A percentile compares a stretch with the other conserved stretches of the same genome.
Conservation (phyloP, 129 eudicot genomes). For the Chrysanthemum makinoi region DNA sequence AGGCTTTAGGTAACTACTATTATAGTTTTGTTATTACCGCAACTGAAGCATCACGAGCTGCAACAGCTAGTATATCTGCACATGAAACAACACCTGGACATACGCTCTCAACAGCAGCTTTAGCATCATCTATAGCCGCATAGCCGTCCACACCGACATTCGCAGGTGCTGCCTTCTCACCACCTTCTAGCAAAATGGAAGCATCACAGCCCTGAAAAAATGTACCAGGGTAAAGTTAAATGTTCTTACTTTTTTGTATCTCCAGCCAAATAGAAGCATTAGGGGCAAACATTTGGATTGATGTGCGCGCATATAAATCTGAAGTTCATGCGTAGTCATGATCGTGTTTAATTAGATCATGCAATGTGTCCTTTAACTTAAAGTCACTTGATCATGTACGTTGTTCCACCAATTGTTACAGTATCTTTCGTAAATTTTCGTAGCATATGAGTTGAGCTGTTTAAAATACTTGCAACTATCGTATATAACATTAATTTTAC, state of each 20-base stretch:
- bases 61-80: slow-evolving; percentile 78
- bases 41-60: slow-evolving; percentile 70
- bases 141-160: slow-evolving; percentile 60
- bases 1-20: background rate
- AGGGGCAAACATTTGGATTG: too few species aligned
- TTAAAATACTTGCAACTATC: too few species aligned
- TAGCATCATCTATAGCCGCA: slow-evolving; percentile 59
- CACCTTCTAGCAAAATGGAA: slow-evolving; percentile 58
- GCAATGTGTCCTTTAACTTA: too few species aligned
- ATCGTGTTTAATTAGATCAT: too few species aligned
- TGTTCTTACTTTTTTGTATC: background rate
- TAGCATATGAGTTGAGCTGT: too few species aligned
- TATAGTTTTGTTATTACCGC: slow-evolving; percentile 25
- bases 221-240: background rate
- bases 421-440: too few species aligned
- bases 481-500: too few species aligned
- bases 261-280: background rate
- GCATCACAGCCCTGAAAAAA: slow-evolving; percentile 78
- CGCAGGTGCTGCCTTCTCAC: slow-evolving; percentile 47
- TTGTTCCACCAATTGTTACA: too few species aligned
- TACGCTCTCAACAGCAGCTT: slow-evolving; percentile 52
- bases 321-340: too few species aligned
- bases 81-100: slow-evolving; percentile 88
- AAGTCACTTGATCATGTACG: too few species aligned
- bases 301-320: too few species aligned